Evolutionary conservation across 139 green algal genomes (phyloP), one percentile per base, ranked within the genome.

Genomic region (Chlorella sp.): DNA sequence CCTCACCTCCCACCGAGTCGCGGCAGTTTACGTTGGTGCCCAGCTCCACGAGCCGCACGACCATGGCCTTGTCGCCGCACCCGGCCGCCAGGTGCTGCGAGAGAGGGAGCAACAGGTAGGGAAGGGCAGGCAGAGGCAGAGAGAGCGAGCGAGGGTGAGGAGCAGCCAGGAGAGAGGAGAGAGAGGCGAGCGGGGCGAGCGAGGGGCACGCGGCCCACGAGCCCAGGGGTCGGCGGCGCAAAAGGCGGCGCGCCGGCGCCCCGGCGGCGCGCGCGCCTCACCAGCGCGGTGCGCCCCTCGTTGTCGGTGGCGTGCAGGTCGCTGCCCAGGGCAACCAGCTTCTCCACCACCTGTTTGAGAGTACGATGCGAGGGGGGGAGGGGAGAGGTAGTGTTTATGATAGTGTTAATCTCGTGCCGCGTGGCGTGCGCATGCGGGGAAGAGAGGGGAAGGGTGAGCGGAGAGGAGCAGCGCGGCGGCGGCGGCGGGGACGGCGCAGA

Each of bases 41-140:
- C 38, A 91, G 69, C 5, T 87, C 82, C 33, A 91, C 80, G 33
- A 91, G 70, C 48, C 79, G 72, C 27, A 86, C 31, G 51, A 82
- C 86, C 87, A 91, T 91, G 63, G 55, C 50, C 38, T 72, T 79
- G 67, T 91, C 87, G 21, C 82, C 85, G 55, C 83, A 89, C 27
- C 87, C 87, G 0, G 87, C 82, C 3, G 85, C 85, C 76, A 86
- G 84, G 58, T 89, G 82, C 67, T 87, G 77, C 17, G 80, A 64
- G 31, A 64, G 72, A 12, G 36, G n/a, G n/a, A n/a, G n/a, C n/a
- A n/a, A n/a, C n/a, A n/a, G n/a, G n/a, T n/a, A n/a, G n/a, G n/a
- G 29, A 58, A 62, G 29, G 29, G 48, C 6, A 53, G 36, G 21
- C 3, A 41, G 36, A 76, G 11, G 25, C 19, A 0, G 7, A 1